phyloP scores from a whole-genome alignment of 1,139 yeast genomes.

The Meyerozyma athensensis region DNA sequence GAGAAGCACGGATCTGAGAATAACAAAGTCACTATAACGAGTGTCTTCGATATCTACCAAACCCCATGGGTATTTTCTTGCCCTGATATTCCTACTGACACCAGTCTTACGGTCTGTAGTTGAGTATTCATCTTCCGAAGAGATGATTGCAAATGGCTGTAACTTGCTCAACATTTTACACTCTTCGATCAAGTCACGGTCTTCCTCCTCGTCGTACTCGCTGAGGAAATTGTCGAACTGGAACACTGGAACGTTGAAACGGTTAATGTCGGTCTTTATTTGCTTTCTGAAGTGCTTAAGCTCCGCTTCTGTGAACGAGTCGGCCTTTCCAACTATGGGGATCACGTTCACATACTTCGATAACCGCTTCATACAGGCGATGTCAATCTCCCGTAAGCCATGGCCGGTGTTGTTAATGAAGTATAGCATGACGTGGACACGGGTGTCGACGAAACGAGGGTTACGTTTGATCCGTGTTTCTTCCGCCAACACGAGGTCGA shows the following conservation, averaged over 20 bases:
- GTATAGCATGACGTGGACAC: conserved; percentile 69
- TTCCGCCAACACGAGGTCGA: conserved; percentile 86
- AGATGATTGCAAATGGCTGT: conserved; percentile 86
- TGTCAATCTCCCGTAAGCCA: conserved; percentile 69
- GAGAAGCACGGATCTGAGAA: conserved; percentile 74
- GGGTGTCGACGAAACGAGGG: conserved; percentile 72
- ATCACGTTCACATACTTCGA: conserved; percentile 81
- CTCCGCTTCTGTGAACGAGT: conserved; percentile 76
- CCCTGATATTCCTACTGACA: conserved; percentile 52
- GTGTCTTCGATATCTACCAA: conserved; percentile 79
- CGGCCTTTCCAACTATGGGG: conserved; percentile 86
- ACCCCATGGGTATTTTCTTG: conserved; percentile 95
- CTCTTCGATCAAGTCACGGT: conserved; percentile 74
- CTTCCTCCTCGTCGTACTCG: conserved; percentile 49
- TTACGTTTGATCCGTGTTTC: conserved; percentile 89
- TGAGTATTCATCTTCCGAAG: conserved; percentile 56
- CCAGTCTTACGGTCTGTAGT: conserved; percentile 53
- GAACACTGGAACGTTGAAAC: conserved; percentile 76
- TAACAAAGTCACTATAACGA: conserved; percentile 75
- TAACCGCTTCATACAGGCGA: conserved; percentile 71
- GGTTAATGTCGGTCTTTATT: conserved; percentile 65
- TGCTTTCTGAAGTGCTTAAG: conserved; percentile 53
- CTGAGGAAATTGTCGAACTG: conserved; percentile 53
- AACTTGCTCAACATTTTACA: conserved; percentile 68
- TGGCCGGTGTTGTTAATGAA: conserved; percentile 76